Conservation (phyloP, 2,329 filamentous ascomycete species). For the Talaromyces sp. region DNA sequence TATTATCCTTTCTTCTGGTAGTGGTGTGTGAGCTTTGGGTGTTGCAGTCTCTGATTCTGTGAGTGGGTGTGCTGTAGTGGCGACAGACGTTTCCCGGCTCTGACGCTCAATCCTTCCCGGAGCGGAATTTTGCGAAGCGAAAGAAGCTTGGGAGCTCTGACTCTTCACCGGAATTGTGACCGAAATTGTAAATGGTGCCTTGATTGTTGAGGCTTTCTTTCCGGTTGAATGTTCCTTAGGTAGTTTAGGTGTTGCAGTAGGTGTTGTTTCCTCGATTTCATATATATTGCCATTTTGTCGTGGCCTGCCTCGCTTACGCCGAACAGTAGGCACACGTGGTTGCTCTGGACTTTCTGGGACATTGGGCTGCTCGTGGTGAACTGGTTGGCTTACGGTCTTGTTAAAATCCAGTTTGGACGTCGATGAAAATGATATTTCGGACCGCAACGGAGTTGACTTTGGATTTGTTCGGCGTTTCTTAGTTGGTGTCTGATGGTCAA, state of each 20-base stretch:
- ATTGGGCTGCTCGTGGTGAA: constrained; percentile 10
- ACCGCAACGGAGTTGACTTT: background rate
- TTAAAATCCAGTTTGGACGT: constrained; percentile 20
- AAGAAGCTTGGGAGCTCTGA: constrained; percentile 13
- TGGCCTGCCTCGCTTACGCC: constrained; percentile 19
- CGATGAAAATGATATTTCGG: background rate
- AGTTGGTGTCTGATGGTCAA: constrained; percentile 27
- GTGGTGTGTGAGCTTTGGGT: constrained; percentile 6
- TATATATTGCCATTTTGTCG: constrained; percentile 26
- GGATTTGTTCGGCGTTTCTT: constrained; percentile 30
- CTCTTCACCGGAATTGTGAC: background rate
- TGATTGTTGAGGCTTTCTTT: background rate
- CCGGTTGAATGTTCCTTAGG: background rate
- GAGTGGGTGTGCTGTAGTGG: background rate
- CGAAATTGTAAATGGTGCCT: background rate
- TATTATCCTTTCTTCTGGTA: constrained; percentile 22
- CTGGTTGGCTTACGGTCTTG: constrained; percentile 12
- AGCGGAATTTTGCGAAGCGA: background rate
- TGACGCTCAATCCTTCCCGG: constrained; percentile 8
- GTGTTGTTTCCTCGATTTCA: constrained; percentile 33
- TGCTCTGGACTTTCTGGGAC: constrained; percentile 14
- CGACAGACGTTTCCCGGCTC: background rate
- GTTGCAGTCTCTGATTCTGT: background rate
- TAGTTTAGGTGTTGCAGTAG: constrained; percentile 2
- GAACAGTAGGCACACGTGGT: constrained; percentile 14